Percentiles rank a stretch among this genome's conserved stretches.
Conservation (phyloP, 148 eudicot species). For the Polygonum maritimum region DNA sequence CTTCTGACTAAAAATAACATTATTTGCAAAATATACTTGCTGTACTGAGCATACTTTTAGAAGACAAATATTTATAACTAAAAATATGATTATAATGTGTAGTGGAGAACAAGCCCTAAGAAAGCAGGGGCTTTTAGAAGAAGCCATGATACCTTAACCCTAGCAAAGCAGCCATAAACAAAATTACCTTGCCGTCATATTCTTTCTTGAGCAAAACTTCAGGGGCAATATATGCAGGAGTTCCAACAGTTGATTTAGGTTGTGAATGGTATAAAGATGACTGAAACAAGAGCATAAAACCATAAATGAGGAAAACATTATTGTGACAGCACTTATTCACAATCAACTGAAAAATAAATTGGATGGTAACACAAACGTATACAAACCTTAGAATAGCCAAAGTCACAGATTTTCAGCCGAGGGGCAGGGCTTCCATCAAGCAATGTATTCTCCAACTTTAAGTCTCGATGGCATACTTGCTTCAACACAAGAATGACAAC, state of each 20-base stretch:
- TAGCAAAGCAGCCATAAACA: neutral
- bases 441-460: constrained; percentile 58
- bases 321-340: neutral
- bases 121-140: neutral
- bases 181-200: constrained; percentile 57
- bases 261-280: constrained; percentile 48
- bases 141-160: neutral
- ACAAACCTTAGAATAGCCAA: constrained; percentile 57
- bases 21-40: too few species aligned
- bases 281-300: constrained; percentile 23
- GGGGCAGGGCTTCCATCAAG: constrained; percentile 63
- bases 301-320: neutral
- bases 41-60: too few species aligned
- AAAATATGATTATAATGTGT: too few species aligned
- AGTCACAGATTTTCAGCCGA: constrained; percentile 60
- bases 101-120: neutral
- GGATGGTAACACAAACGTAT: neutral
- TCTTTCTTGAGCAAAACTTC: constrained; percentile 40
- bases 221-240: constrained; percentile 47
- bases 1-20: too few species aligned
- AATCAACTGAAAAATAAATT: neutral
- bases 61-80: too few species aligned
- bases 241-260: constrained; percentile 49
- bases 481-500: constrained; percentile 8
- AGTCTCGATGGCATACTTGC: constrained; percentile 63